These are phyloP conservation scores for Cryphonectria parasitica DNA, from an alignment of 2,329 filamentous ascomycete species.

Conservation along the genomic window DNA sequence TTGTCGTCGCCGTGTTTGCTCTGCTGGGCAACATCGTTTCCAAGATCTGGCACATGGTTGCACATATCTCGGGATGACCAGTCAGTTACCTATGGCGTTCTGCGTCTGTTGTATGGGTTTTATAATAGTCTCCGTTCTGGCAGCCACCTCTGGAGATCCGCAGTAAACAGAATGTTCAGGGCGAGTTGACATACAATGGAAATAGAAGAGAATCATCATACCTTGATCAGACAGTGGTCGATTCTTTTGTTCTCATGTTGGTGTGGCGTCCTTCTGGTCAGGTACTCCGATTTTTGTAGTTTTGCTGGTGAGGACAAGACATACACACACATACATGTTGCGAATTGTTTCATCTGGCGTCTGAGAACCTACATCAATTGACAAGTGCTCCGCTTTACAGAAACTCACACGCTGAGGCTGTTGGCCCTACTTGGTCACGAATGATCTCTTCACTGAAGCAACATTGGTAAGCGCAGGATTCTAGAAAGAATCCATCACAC, in stretches of 20 bases:
- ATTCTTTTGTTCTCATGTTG: neutral
- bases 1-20: constrained; percentile 50
- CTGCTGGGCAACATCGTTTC: constrained; percentile 45
- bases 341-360: neutral
- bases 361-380: neutral
- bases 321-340: neutral
- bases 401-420: neutral
- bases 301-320: neutral
- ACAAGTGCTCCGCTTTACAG: neutral
- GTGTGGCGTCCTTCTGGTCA: neutral
- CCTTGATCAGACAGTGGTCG: neutral
- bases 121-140: neutral
- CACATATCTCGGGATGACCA: constrained; percentile 2
- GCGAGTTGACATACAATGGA: neutral
- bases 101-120: neutral
- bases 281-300: too few relatives aligned
- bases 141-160: neutral
- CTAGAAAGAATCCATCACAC: neutral
- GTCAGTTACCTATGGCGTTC: neutral
- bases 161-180: neutral
- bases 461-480: neutral
- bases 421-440: neutral
- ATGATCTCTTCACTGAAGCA: neutral
- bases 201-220: neutral
- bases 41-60: constrained; percentile 33